These are phyloP conservation scores for Cercospora berteroae DNA, from an alignment of 2,329 filamentous ascomycete genomes.

Conservation along the genomic window DNA sequence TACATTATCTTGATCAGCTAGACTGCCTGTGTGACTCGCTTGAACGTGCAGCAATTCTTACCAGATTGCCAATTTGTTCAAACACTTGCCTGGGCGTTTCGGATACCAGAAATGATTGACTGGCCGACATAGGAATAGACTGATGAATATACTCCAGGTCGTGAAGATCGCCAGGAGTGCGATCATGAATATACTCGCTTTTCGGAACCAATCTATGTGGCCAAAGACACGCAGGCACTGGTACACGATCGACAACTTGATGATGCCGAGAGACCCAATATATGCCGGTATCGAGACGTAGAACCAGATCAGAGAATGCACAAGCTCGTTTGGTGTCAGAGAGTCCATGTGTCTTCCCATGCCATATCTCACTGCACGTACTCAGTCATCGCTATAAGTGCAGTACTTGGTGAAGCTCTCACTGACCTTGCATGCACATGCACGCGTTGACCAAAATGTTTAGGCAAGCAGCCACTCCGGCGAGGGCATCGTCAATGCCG, in stretches of 20 bases:
- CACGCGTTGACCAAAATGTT: neutral
- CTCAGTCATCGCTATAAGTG: neutral
- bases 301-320: constrained; percentile 18
- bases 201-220: constrained; percentile 20
- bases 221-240: constrained; percentile 28
- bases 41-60: constrained; percentile 4
- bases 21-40: neutral
- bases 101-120: constrained; percentile 30
- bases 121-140: constrained; percentile 10
- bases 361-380: constrained; percentile 22
- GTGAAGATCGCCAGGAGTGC: constrained; percentile 12
- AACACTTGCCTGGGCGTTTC: constrained; percentile 26
- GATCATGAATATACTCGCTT: neutral
- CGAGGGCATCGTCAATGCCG: constrained; percentile 17
- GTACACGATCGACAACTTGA: constrained; percentile 22
- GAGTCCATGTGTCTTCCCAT: constrained; percentile 21
- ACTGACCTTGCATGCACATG: constrained; percentile 8
- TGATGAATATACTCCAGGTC: constrained; percentile 8
- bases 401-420: neutral
- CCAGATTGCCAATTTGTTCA: constrained; percentile 29
- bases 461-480: neutral
- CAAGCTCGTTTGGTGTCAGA: constrained; percentile 13
- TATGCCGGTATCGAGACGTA: constrained; percentile 22
- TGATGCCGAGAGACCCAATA: constrained; percentile 21
- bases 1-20: neutral